These are phyloP conservation scores for Leccinellum albellum DNA, from an alignment of 768 basidiomycete genomes.

Conservation along the genomic window DNA sequence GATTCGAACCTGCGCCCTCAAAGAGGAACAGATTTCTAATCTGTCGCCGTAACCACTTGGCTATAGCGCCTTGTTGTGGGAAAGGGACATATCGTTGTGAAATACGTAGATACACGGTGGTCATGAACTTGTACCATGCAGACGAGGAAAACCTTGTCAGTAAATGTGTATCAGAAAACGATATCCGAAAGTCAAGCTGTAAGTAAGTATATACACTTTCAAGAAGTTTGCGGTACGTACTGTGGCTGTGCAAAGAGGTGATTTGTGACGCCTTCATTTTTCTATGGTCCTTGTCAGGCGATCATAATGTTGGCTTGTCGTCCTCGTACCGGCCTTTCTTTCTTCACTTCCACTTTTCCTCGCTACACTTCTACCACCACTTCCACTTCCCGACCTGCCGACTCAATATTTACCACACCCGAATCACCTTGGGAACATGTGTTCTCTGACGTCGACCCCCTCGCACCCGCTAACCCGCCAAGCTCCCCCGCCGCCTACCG, in stretches of 20 bases:
- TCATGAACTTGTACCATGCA: no score
- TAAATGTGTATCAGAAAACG: no score
- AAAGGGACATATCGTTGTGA: background rate
- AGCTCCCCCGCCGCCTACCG: slow-evolving; percentile 17
- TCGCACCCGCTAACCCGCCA: slow-evolving; percentile 7
- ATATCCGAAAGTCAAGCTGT: no score
- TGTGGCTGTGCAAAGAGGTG: background rate
- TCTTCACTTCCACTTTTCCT: background rate
- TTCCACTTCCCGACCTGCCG: background rate
- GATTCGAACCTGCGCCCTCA: slow-evolving; percentile 69
- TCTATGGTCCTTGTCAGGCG: no score
- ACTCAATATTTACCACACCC: slow-evolving; percentile 34
- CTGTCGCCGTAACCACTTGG: slow-evolving; percentile 75
- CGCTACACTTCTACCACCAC: background rate
- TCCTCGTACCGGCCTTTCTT: slow-evolving; percentile 1
- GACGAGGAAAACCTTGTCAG: no score
- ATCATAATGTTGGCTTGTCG: slow-evolving; percentile 21
- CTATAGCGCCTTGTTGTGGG: slow-evolving; percentile 42
- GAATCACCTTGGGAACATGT: slow-evolving; percentile 52
- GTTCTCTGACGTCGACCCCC: slow-evolving; percentile 43
- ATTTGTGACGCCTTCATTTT: background rate
- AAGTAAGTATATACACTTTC: no score
- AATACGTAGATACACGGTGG: no score
- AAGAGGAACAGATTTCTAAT: slow-evolving; percentile 74
- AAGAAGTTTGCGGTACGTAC: no score